phyloP scores from a whole-genome alignment of 352 stramenopile species.

The Nothophytophthora sp. region DNA sequence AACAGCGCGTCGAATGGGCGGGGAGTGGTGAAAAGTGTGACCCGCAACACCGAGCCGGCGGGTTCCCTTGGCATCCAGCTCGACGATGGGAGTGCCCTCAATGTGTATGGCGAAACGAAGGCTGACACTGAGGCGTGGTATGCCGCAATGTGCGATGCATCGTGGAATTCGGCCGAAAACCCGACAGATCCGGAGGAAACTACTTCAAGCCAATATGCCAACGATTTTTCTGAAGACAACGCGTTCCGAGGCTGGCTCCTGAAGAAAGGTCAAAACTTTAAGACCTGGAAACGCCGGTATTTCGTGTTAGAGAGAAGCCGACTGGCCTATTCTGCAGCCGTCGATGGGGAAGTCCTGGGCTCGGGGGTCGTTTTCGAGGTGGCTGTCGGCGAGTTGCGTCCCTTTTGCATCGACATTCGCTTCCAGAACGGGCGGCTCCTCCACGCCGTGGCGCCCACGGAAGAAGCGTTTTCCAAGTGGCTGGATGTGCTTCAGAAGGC shows the following conservation, averaged over 20 bases:
- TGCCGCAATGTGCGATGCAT: slow-evolving; percentile 31
- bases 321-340: slow-evolving; percentile 47
- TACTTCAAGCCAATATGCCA: slow-evolving; percentile 17
- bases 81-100: slow-evolving; percentile 45
- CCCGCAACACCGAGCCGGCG: slow-evolving; percentile 24
- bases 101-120: slow-evolving; percentile 44
- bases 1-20: slow-evolving; percentile 35
- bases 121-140: slow-evolving; percentile 58
- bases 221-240: slow-evolving; percentile 11
- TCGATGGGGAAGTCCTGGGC: slow-evolving; percentile 44
- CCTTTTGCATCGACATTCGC: slow-evolving; percentile 66
- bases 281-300: slow-evolving; percentile 85
- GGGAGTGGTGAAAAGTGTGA: slow-evolving; percentile 53
- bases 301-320: slow-evolving; percentile 71
- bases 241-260: slow-evolving; percentile 64
- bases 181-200: neutral
- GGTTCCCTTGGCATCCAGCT: slow-evolving; percentile 50
- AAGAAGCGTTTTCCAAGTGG: slow-evolving; percentile 59
- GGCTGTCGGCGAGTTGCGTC: slow-evolving; percentile 45
- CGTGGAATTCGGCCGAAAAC: slow-evolving; percentile 17
- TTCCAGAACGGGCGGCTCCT: slow-evolving; percentile 79
- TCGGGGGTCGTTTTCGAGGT: slow-evolving; percentile 75
- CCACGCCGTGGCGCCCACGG: slow-evolving; percentile 57
- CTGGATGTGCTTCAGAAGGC: slow-evolving; percentile 45
- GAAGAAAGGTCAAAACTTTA: slow-evolving; percentile 83